Percentiles rank a stretch among this genome's conserved stretches.
Conservation (phyloP, 148 eudicot species). For the Camellia japonica region DNA sequence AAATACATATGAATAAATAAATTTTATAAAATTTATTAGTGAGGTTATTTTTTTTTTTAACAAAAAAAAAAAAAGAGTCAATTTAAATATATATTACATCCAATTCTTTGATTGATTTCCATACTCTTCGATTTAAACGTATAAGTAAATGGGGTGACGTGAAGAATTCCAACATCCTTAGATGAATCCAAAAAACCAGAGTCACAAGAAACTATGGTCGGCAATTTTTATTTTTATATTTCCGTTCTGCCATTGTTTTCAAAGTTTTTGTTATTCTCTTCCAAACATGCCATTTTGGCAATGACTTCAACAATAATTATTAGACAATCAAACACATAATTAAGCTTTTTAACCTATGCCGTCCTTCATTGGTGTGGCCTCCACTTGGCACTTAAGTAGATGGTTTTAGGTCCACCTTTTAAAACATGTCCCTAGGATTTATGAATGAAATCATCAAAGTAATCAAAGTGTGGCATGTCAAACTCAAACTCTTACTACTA, state of each 20-base stretch:
- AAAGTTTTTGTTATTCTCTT: background rate
- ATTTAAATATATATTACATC: no score
- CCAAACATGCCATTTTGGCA: background rate
- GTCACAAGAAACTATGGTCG: slow-evolving; percentile 66
- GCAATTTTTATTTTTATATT: slow-evolving; percentile 27
- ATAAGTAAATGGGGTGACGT: slow-evolving; percentile 42
- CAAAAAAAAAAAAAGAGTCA: no score
- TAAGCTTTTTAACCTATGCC: slow-evolving; percentile 21
- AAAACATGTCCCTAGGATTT: background rate
- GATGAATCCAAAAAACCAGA: slow-evolving; percentile 36
- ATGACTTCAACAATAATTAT: background rate
- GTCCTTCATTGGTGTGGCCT: slow-evolving; percentile 23
- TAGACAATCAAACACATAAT: slow-evolving; percentile 11
- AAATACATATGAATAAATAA: no score
- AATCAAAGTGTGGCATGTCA: no score
- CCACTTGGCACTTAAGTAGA: slow-evolving; percentile 38
- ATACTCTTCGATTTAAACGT: no score
- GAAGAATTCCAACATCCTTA: slow-evolving; percentile 52
- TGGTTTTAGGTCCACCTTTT: background rate
- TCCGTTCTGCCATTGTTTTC: background rate
- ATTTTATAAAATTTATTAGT: no score
- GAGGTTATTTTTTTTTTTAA: no score
- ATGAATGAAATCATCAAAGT: background rate
- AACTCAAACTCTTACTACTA: no score
- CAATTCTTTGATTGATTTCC: no score